Conservation (phyloP, 805 yeast species). For the Tetrapisispora nanseiensis region DNA sequence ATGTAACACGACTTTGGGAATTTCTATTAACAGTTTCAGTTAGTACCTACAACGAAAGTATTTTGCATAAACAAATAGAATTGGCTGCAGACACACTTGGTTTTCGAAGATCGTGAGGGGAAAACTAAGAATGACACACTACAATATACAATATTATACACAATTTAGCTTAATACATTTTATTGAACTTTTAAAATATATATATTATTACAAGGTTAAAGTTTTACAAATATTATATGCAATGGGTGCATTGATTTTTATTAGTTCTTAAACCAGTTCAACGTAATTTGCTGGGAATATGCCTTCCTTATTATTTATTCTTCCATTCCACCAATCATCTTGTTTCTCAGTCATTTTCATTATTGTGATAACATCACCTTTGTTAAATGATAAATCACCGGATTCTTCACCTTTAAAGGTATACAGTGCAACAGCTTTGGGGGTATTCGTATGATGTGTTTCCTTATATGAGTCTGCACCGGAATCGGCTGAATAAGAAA, state of each 20-base stretch:
- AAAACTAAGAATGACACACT: background rate
- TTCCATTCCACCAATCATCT: conserved; percentile 99
- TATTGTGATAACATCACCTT: conserved; percentile 88
- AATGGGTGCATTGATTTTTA: background rate
- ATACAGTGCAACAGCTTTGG: conserved; percentile 82
- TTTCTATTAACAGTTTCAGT: conserved; percentile 16
- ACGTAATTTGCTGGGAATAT: conserved; percentile 97
- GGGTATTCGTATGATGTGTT: conserved; percentile 22
- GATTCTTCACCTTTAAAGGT: conserved; percentile 84
- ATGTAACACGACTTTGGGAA: conserved; percentile 15
- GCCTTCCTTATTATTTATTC: conserved; percentile 72
- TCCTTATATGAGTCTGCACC: background rate
- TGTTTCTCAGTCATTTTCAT: conserved; percentile 75
- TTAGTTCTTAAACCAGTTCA: conserved; percentile 39
- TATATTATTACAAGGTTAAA: background rate
- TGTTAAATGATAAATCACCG: conserved; percentile 88
- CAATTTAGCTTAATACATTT: background rate
- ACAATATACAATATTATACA: background rate
- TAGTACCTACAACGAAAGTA: conserved; percentile 18
- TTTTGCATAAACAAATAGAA: conserved; percentile 21
- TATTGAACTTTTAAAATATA: background rate
- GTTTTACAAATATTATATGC: background rate
- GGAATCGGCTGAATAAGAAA: background rate
- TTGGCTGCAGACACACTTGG: conserved; percentile 22
- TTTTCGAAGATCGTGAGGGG: conserved; percentile 6